Base-by-base conservation (phyloP, 371 early-diverging fungal genomes). In the Mortierella sp. region DNA sequence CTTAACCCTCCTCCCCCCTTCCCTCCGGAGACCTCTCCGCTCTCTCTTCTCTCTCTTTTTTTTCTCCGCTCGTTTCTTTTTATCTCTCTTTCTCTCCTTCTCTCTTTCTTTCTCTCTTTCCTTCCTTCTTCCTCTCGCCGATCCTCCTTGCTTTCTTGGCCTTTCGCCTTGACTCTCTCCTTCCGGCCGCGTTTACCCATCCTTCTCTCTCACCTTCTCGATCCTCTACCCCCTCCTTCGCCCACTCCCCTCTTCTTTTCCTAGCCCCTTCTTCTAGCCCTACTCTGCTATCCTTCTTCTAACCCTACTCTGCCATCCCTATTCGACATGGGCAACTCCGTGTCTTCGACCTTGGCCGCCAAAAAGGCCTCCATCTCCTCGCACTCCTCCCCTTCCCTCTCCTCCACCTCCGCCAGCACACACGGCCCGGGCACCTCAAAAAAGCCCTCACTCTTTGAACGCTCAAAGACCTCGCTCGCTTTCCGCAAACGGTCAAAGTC, bases 361-460 rank as follows among this genome's bases (percentile, higher is more conserved):
- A 65, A 59, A 25, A 69, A 69, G 48, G 12, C 68, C n/a, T 16
- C 43, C 62, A 18, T 62, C 5, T 43, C 37, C 46, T 62, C 66
- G 29, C 60, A 57, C 9, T 64, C 61, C 7, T n/a, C 58, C 29
- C 23, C 62, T 11, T 53, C 53, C 1, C 26, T 26, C 19, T 19
- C 53, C 21, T 37, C 37, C 9, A 37, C 37, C 37, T 37, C 37
- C 5, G 9, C 37, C 37, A 37, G 37, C 37, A 37, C 37, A 37
- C 9, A 37, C 9, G 37, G 37, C 37, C 37, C 9, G 37, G 37
- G 37, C 28, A 57, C 48, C 50, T 53, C 47, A 25, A 74, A 69
- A 65, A 76, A 76, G 25, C 68, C 59, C 28, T 75, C 77, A 12
- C 60, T 76, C 62, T 76, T 76, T 51, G 68, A 76, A 26, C 77